phyloP scores from a whole-genome alignment of 495 filamentous ascomycete species.

The Saxophila tyrrhenica region DNA sequence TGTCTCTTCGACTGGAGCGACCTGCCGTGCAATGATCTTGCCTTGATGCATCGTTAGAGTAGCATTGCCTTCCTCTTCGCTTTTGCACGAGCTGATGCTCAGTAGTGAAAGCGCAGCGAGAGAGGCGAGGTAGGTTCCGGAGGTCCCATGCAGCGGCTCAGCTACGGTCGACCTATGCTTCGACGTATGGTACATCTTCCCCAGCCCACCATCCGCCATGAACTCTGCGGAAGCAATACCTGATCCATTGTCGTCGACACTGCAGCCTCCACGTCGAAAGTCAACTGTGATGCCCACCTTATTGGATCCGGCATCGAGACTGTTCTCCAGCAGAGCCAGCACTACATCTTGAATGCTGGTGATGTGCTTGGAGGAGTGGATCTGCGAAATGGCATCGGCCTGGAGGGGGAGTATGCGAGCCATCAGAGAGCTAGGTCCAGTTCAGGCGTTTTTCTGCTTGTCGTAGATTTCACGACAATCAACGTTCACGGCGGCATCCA shows the following conservation, averaged over 20 bases:
- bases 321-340: conserved; percentile 69
- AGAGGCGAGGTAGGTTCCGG: conserved; percentile 69
- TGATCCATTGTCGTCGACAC: conserved; percentile 76
- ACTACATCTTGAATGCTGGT: conserved; percentile 63
- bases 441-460: background rate
- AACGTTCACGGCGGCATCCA: background rate
- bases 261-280: conserved; percentile 63
- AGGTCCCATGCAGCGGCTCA: conserved; percentile 45
- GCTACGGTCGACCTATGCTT: conserved; percentile 39
- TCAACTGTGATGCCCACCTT: conserved; percentile 65
- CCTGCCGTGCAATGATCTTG: conserved; percentile 52
- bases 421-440: conserved; percentile 1
- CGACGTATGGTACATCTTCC: conserved; percentile 70
- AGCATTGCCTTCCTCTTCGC: conserved; percentile 50
- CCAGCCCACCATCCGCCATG: conserved; percentile 54
- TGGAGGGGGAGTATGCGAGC: conserved; percentile 57
- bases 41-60: conserved; percentile 62
- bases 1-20: conserved; percentile 54
- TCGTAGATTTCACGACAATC: background rate
- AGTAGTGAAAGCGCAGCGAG: conserved; percentile 66
- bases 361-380: conserved; percentile 74
- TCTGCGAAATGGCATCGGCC: conserved; percentile 63
- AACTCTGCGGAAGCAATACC: conserved; percentile 72
- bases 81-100: conserved; percentile 67
- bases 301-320: conserved; percentile 67